Conservation (phyloP, 139 green algal genomes). For the Chlamydomonas incerta region DNA sequence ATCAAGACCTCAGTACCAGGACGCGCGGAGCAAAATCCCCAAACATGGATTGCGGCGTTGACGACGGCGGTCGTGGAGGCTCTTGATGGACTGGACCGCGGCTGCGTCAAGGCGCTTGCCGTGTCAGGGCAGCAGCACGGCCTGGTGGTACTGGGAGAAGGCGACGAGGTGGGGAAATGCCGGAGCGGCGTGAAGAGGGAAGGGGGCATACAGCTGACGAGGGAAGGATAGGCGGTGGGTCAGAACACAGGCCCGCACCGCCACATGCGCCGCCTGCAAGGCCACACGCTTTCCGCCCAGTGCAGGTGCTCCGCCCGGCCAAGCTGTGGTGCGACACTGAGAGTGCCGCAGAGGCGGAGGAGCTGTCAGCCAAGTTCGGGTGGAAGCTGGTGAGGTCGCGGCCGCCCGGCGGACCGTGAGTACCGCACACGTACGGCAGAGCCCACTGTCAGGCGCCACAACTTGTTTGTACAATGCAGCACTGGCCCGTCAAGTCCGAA, state of each 20-base stretch:
- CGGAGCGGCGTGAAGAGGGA: too few relatives aligned
- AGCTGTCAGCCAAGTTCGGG: conserved; percentile 69
- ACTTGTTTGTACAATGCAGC: too few relatives aligned
- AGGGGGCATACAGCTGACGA: too few relatives aligned
- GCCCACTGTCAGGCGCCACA: too few relatives aligned
- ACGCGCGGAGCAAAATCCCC: conserved; percentile 84
- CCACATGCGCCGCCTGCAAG: too few relatives aligned
- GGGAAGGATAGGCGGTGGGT: too few relatives aligned
- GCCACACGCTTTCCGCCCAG: too few relatives aligned
- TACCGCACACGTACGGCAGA: too few relatives aligned
- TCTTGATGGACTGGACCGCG: conserved; percentile 37
- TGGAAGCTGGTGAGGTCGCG: conserved; percentile 72
- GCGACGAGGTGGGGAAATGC: conserved; percentile 28
- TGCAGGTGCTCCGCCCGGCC: conserved; percentile 53
- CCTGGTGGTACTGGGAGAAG: conserved; percentile 78
- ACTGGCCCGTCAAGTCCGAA: too few relatives aligned
- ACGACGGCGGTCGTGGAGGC: conserved; percentile 48
- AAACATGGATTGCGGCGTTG: conserved; percentile 70
- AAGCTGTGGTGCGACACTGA: conserved; percentile 93
- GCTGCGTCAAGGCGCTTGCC: conserved; percentile 66
- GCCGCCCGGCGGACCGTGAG: too few relatives aligned
- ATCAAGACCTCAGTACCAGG: conserved; percentile 60
- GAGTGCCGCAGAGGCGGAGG: conserved; percentile 72
- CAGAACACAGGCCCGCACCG: too few relatives aligned
- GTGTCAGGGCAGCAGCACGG: conserved; percentile 95